Base-by-base conservation (phyloP, 352 stramenopile genomes). In the Phytopythium kandeliae region DNA sequence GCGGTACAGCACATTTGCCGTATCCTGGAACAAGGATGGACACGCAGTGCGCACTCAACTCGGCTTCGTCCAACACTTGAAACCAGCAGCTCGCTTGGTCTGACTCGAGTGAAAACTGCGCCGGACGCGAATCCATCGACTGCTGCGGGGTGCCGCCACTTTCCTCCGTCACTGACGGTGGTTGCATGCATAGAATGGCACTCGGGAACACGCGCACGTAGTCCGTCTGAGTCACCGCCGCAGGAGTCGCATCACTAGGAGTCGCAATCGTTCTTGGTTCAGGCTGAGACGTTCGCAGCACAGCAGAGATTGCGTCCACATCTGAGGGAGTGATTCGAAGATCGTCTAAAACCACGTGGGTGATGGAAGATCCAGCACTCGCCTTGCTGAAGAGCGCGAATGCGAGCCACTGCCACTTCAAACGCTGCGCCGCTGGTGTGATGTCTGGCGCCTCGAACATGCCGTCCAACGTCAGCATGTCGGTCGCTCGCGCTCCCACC, bases 351-450 rank as follows among this genome's bases (percentile, higher is more conserved):
- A 51, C 33, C 30, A 51, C n/a, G 13, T 42, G 31, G n/a, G 6
- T 40, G 30, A 41, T 40, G 3, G 45, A 51, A 36, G 45, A 40
- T 8, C 21, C 33, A 1, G 5, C 10, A 10, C 43, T 37, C 4
- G 45, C 45, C 22, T 21, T 12, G 33, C 45, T 51, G 45, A 51
- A 51, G 2, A 51, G 28, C n/a, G 45, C 45, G 21, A 41, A 51
- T 8, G 30, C 17, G n/a, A 51, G 45, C 45, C 45, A 51, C 30
- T 51, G 45, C 45, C 45, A 51, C 30, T 42, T 51, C 28, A 38
- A 51, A 1, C 45, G 45, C 45, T 51, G 45, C 2, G n/a, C 19
- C 1, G n/a, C 16, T 2, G 9, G 11, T 21, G n/a, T 3, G 11
- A 19, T 21, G 0, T 19, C 30, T 19, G 19, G 30, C 16, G 28